phyloP scores from a whole-genome alignment of 305 asterid species.

The Salvia sclarea region DNA sequence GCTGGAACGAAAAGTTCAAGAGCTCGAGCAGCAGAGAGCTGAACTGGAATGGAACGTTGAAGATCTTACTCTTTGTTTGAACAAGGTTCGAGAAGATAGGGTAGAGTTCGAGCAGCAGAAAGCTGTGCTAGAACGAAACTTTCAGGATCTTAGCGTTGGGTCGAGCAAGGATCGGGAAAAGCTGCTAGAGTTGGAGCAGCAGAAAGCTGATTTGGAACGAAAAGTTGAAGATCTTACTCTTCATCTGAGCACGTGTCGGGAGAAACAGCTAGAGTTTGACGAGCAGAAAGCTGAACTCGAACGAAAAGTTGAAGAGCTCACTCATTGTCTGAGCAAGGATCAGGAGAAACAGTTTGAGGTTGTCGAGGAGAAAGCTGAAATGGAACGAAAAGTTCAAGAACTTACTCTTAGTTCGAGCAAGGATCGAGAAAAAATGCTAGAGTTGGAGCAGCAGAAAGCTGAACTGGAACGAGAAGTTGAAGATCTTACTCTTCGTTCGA shows the following conservation, averaged over 20 bases:
- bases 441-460: constrained; percentile 47
- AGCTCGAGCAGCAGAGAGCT: constrained; percentile 48
- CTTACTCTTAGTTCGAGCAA: constrained; percentile 47
- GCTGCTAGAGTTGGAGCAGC: constrained; percentile 44
- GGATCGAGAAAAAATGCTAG: constrained; percentile 38
- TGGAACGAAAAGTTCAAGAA: constrained; percentile 54
- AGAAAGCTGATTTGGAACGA: constrained; percentile 57
- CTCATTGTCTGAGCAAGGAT: constrained; percentile 41
- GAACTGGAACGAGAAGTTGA: constrained; percentile 56
- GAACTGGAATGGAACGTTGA: constrained; percentile 59
- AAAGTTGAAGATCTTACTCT: constrained; percentile 54
- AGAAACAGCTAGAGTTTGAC: constrained; percentile 40
- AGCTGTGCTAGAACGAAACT: constrained; percentile 57
- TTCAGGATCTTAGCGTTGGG: constrained; percentile 52
- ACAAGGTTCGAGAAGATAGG: constrained; percentile 41
- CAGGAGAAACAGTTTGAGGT: constrained; percentile 39
- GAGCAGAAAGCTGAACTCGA: constrained; percentile 62
- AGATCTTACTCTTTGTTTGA: constrained; percentile 53
- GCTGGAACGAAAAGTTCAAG: constrained; percentile 51
- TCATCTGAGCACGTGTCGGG: constrained; percentile 42
- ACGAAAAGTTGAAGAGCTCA: constrained; percentile 54
- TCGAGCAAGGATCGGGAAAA: constrained; percentile 42
- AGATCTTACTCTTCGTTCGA: constrained; percentile 53
- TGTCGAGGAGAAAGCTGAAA: constrained; percentile 55
- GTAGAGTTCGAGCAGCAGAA: constrained; percentile 47